Evolutionary conservation across 2,329 filamentous ascomycete genomes (phyloP).

Genomic region (Aspergillus ruber): DNA sequence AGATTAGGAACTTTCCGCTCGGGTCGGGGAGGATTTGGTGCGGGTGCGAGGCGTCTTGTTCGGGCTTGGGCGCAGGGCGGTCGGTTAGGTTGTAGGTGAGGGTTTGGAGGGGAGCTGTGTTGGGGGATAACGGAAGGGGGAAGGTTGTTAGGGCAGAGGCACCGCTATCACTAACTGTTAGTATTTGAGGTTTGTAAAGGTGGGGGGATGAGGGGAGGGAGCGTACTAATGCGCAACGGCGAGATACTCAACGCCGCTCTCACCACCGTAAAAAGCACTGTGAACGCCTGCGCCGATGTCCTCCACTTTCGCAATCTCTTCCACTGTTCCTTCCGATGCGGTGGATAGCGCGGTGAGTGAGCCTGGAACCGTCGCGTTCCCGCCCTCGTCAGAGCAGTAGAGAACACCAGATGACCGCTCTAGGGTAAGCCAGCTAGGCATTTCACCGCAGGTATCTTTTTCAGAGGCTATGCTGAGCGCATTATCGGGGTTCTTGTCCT

Average conservation of each 20-base stretch:
- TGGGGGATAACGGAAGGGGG: slow-evolving; percentile 18
- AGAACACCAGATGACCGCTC: slow-evolving; percentile 19
- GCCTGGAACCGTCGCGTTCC: slow-evolving; percentile 20
- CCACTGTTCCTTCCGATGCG: slow-evolving; percentile 14
- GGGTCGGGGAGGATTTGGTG: slow-evolving; percentile 62
- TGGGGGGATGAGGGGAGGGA: not conserved
- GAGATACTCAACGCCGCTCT: slow-evolving; percentile 19
- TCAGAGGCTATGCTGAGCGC: slow-evolving; percentile 6
- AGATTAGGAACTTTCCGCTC: slow-evolving; percentile 55
- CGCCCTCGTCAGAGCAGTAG: slow-evolving; percentile 32
- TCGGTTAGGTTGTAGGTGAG: slow-evolving; percentile 35
- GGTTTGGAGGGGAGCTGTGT: slow-evolving; percentile 25
- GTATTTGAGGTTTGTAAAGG: too few species aligned
- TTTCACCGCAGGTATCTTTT: slow-evolving; percentile 24
- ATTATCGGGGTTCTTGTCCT: slow-evolving; percentile 11
- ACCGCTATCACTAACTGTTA: too few species aligned
- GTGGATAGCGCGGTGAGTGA: slow-evolving; percentile 21
- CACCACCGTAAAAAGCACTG: slow-evolving; percentile 26
- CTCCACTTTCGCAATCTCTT: slow-evolving; percentile 12
- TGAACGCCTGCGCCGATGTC: slow-evolving; percentile 27
- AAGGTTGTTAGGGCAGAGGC: slow-evolving; percentile 29
- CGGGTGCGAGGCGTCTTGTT: slow-evolving; percentile 56
- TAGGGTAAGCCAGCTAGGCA: slow-evolving; percentile 33
- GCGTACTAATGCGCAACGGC: slow-evolving; percentile 35
- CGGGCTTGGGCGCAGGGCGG: slow-evolving; percentile 31